phyloP scores from a whole-genome alignment of 768 basidiomycete genomes.

The Cyclocybe cylindracea region DNA sequence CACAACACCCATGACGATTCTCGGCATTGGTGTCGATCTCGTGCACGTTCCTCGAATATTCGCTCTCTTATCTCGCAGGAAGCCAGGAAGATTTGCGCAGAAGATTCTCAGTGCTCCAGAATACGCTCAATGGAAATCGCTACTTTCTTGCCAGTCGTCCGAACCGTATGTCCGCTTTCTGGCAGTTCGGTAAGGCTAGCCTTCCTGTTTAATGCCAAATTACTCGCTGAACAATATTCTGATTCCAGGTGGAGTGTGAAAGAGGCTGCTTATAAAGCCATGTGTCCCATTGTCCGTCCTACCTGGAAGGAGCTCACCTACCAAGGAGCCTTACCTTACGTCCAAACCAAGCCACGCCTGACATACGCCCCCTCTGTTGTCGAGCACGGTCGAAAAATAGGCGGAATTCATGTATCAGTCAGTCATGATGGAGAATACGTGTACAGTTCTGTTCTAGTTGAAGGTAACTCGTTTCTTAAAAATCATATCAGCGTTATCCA shows the following conservation, averaged over 20 bases:
- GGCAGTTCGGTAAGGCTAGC: conserved; percentile 63
- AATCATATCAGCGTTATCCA: background rate
- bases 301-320: conserved; percentile 79
- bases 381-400: conserved; percentile 21
- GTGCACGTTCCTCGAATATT: conserved; percentile 68
- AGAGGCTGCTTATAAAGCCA: conserved; percentile 85
- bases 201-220: background rate
- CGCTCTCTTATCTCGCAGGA: conserved; percentile 50
- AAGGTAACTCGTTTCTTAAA: conserved; percentile 31
- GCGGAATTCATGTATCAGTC: conserved; percentile 64
- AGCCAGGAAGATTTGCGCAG: conserved; percentile 46
- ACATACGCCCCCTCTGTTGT: conserved; percentile 42
- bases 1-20: conserved; percentile 48
- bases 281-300: conserved; percentile 61
- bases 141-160: conserved; percentile 20
- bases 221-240: conserved; percentile 4
- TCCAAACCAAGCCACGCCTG: conserved; percentile 35
- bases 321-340: conserved; percentile 25
- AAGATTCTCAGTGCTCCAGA: conserved; percentile 66
- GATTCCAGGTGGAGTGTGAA: conserved; percentile 74
- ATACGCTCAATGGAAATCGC: conserved; percentile 37
- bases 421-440: conserved; percentile 86
- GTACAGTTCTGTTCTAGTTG: conserved; percentile 65
- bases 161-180: conserved; percentile 48
- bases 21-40: conserved; percentile 79